Evolutionary conservation across 257 asterid genomes (phyloP), one percentile per base, ranked within the genome.

Genomic region (Primulina huaijiensis): DNA sequence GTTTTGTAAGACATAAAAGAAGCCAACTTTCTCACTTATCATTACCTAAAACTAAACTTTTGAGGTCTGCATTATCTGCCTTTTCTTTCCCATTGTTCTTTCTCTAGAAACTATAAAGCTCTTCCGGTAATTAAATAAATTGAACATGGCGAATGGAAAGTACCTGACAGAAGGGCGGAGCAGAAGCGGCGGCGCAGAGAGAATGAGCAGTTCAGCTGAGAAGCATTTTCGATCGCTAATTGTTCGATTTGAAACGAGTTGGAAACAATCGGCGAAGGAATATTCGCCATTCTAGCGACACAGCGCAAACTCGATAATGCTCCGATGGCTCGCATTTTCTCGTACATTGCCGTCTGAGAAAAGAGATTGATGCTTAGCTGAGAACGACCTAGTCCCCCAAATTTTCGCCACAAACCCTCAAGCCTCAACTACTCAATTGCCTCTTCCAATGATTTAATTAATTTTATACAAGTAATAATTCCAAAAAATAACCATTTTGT

Each of bases 301-400:
- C 75, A 75, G 25, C 71, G 78, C 14, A 81, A 76, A 65, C 76
- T 83, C 62, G 69, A 75, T 7, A 69, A 0, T 34, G 40, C 67
- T 60, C 76, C 69, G 61, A 76, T 61, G 40, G 83, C 73, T 80
- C 77, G 82, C 90, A 87, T 84, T 80, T 83, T 79, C 77, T 64
- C 78, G 60, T 31, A 55, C 75, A 25, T 12, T 33, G 52, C 5
- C 12, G 3, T n/a, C 3, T 11, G n/a, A 34, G 7, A 30, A 31
- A 2, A n/a, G 71, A 34, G 69, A 21, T 29, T 33, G 61, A 61
- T 12, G 6, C 2, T 27, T 27, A 27, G 70, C 23, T 11, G 64
- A 63, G 34, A 27, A 27, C 5, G 34, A 7, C 60, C 8, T 43
- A 29, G 52, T 60, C 16, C 25, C 1, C 46, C 25, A 69, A 27